Percentiles rank a stretch among this genome's conserved stretches.
phyloP scores from a whole-genome alignment of 2,329 filamentous ascomycete species.

The Byssochlamys sp. region DNA sequence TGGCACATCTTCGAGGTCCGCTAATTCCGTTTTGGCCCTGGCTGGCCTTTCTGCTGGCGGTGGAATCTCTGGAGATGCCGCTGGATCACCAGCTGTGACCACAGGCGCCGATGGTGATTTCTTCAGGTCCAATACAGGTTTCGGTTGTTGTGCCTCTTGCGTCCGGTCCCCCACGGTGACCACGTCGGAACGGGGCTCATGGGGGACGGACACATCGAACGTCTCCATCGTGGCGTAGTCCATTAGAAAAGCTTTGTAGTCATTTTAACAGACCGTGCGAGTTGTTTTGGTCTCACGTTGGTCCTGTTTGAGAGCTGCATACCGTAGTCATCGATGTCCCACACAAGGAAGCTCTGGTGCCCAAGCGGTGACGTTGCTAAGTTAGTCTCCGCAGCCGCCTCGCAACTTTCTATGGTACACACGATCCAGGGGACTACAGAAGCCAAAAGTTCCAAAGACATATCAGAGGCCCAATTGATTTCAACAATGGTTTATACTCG shows the following conservation, averaged over 20 bases:
- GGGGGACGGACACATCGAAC: neutral
- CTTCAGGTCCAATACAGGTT: neutral
- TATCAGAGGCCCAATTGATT: no score
- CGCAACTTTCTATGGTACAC: no score
- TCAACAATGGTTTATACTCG: no score
- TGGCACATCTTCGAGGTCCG: neutral
- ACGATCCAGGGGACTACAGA: no score
- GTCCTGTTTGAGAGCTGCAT: neutral
- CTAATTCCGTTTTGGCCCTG: neutral
- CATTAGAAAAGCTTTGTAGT: neutral
- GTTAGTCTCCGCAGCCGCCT: neutral
- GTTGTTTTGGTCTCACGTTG: neutral
- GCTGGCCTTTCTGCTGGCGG: neutral
- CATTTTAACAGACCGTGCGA: neutral
- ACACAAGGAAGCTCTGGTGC: neutral
- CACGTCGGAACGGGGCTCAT: neutral
- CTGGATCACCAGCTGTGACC: neutral
- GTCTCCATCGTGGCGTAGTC: neutral
- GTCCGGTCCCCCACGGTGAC: neutral
- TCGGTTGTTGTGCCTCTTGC: constrained; percentile 63
- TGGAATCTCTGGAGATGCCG: neutral
- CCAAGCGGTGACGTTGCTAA: neutral
- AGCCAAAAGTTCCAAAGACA: no score
- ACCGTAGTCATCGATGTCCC: neutral
- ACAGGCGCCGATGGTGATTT: neutral